phyloP scores from a whole-genome alignment of 1,139 yeast genomes.

The Scheffersomyces parashehatae region DNA sequence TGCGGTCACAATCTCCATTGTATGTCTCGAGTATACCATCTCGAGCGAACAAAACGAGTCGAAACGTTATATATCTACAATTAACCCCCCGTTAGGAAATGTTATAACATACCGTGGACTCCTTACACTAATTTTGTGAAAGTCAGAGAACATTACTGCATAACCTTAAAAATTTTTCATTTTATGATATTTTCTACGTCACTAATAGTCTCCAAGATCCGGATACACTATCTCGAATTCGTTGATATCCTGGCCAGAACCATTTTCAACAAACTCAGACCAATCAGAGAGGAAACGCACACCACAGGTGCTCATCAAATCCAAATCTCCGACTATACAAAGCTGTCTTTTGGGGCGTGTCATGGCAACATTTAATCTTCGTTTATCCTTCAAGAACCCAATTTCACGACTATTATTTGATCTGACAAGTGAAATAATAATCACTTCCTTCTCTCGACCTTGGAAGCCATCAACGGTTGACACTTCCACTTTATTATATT shows the following conservation, averaged over 20 bases:
- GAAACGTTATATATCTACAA: too few species aligned
- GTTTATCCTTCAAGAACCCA: slow-evolving; percentile 72
- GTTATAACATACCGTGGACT: too few species aligned
- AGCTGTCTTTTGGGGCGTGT: slow-evolving; percentile 87
- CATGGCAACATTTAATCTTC: slow-evolving; percentile 85
- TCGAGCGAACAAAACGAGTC: too few species aligned
- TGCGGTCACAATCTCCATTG: too few species aligned
- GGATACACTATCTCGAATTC: slow-evolving; percentile 73
- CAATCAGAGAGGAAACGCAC: slow-evolving; percentile 59
- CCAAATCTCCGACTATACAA: slow-evolving; percentile 85
- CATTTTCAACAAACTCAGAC: slow-evolving; percentile 67
- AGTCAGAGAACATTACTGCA: too few species aligned
- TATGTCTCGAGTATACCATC: too few species aligned
- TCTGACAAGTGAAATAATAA: slow-evolving; percentile 50
- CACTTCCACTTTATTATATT: slow-evolving; percentile 28
- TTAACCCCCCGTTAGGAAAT: too few species aligned
- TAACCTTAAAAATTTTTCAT: too few species aligned
- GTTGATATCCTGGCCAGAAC: slow-evolving; percentile 12
- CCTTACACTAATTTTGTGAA: too few species aligned
- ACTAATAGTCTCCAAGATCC: slow-evolving; percentile 30
- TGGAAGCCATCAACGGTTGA: slow-evolving; percentile 55
- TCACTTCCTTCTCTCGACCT: slow-evolving; percentile 76
- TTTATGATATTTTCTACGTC: too few species aligned
- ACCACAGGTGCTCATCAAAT: slow-evolving; percentile 45
- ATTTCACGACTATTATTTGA: slow-evolving; percentile 57